Evolutionary conservation across 2,329 filamentous ascomycete genomes (phyloP), one percentile per base, ranked within the genome.

Genomic region (Pseudogymnoascus sp.): DNA sequence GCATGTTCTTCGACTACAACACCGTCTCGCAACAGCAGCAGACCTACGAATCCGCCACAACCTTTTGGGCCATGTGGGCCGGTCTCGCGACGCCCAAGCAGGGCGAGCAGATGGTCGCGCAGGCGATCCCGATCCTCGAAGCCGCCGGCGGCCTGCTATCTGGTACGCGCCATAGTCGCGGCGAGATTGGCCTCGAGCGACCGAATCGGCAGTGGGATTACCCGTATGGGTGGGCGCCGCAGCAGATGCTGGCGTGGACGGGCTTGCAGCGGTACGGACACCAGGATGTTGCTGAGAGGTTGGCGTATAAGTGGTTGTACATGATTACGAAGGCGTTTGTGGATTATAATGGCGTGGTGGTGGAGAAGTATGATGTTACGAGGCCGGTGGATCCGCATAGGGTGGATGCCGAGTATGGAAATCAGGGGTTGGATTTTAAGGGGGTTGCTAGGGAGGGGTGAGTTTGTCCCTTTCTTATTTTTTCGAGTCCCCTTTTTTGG

Each of bases 261-360:
- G 94, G 92, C 2, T 79, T 99, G 63, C 83, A 92, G 69, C 87
- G 92, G 16, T 99, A 97, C 72, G 92, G 92, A 60, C 97, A 96
- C 72, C 86, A 88, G 28, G 89, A 93, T 22, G 92, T 97, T 64
- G 92, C 92, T 1, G 89, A 96, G 76, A 82, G 92, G 35, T 77
- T 99, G 65, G 89, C 91, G 0, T 99, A 99, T 76, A 92, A 94
- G 75, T 99, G 94, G 94, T 78, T 97, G 60, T 96, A 92, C 74
- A 97, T 97, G 93, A 92, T 97, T 70, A 97, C 91, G 62, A 97
- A 96, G 76, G 92, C 94, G 0, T 97, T 97, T 77, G 92, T 97
- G 63, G 93, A 99, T 74, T 97, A 93, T 80, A 97, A 97, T 72
- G 94, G 94, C 38, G 92, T 97, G 7, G 93, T 99, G 1, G 94